These are phyloP conservation scores for Monosporascus sp. DNA, from an alignment of 2,329 filamentous ascomycete genomes.

Conservation along the genomic window DNA sequence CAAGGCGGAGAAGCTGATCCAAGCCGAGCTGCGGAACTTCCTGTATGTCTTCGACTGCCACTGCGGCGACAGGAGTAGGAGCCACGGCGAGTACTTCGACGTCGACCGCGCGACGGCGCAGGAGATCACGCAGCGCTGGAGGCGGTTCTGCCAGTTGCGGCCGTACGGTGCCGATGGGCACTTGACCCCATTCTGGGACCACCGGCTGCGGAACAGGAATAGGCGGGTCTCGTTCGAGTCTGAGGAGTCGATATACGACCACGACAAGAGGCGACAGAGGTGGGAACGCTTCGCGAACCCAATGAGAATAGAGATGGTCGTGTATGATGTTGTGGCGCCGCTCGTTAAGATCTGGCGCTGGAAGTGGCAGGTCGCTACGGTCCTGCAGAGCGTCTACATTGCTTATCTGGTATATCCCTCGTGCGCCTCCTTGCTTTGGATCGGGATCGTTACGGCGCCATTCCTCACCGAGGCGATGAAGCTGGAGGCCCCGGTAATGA, in stretches of 20 bases:
- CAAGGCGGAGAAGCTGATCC: conserved; percentile 3
- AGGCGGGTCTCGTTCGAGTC: not conserved
- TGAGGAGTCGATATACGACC: not conserved
- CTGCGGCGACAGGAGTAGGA: not conserved
- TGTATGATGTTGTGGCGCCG: not conserved
- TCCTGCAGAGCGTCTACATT: not conserved
- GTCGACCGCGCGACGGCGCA: not conserved
- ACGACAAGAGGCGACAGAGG: not conserved
- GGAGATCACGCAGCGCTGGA: conserved; percentile 2
- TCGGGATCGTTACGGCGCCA: not conserved
- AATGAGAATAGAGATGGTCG: not conserved
- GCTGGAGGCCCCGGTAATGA: not conserved
- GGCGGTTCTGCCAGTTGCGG: conserved; percentile 1
- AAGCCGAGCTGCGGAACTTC: conserved; percentile 1
- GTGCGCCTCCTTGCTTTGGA: not conserved
- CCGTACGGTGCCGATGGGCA: conserved; percentile 4
- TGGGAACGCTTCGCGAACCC: not conserved
- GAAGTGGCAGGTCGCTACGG: not conserved
- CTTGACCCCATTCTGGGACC: conserved; percentile 4
- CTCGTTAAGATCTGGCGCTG: not conserved
- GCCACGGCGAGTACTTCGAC: conserved; percentile 6
- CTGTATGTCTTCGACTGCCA: not conserved
- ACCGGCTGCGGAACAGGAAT: not conserved
- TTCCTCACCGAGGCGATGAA: not conserved
- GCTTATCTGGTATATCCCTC: not conserved